Evolutionary conservation across 208 protist species (phyloP).

Genomic region (Jaenimonas drosophilae): DNA sequence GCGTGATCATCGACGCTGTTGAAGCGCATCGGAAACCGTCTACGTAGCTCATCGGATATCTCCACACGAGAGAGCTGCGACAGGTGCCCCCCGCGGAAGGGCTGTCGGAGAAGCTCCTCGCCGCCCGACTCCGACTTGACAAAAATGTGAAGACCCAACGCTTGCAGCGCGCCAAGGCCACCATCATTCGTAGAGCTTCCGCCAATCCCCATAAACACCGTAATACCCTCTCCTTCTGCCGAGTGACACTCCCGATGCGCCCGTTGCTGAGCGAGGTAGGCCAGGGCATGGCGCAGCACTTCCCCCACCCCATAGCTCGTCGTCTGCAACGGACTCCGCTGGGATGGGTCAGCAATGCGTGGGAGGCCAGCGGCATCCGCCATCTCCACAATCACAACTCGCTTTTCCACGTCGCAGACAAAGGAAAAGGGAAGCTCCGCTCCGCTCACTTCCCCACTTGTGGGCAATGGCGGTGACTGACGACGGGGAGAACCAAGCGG

Average conservation of each 20-base stretch:
- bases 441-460: too few species aligned
- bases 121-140: slow-evolving; percentile 6
- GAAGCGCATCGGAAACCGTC: slow-evolving; percentile 3
- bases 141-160: slow-evolving; percentile 51
- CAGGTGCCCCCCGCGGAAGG: slow-evolving; percentile 48
- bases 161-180: slow-evolving; percentile 66
- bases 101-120: slow-evolving; percentile 14
- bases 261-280: slow-evolving; percentile 13
- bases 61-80: slow-evolving; percentile 19
- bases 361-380: slow-evolving; percentile 55
- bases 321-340: slow-evolving; percentile 37
- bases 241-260: neutral
- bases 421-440: slow-evolving; percentile 22
- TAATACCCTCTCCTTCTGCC: slow-evolving; percentile 9
- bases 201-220: slow-evolving; percentile 60
- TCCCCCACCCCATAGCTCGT: slow-evolving; percentile 74
- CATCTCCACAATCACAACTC: slow-evolving; percentile 69
- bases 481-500: slow-evolving; percentile 31
- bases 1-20: neutral
- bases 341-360: slow-evolving; percentile 16
- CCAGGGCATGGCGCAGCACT: slow-evolving; percentile 40
- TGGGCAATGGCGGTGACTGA: neutral
- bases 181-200: slow-evolving; percentile 82
- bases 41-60: slow-evolving; percentile 11
- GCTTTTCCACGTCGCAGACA: slow-evolving; percentile 29